A percentile compares a stretch with the other conserved stretches of the same genome.
These are phyloP conservation scores for Monilinia laxa DNA, from an alignment of 2,329 filamentous ascomycete genomes.

Conservation along the genomic window DNA sequence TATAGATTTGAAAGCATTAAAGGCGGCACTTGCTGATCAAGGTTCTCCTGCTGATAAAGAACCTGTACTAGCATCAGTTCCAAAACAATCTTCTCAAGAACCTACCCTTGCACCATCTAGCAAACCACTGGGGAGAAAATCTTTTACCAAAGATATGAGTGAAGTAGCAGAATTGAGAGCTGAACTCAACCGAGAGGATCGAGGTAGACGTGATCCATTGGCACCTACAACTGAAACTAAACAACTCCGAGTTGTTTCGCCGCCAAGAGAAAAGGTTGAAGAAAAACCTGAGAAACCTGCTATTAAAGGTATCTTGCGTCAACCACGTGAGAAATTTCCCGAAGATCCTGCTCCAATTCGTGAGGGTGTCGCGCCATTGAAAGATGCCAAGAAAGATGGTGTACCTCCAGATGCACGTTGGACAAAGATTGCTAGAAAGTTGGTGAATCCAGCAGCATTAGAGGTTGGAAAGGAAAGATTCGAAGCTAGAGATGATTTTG, in stretches of 20 bases:
- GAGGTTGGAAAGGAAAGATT: slow-evolving; percentile 86
- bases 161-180: slow-evolving; percentile 35
- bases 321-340: slow-evolving; percentile 78
- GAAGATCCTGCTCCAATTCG: slow-evolving; percentile 80
- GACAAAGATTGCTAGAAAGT: slow-evolving; percentile 86
- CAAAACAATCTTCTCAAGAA: slow-evolving; percentile 26
- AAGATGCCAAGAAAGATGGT: slow-evolving; percentile 76
- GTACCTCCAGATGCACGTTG: slow-evolving; percentile 79
- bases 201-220: slow-evolving; percentile 31
- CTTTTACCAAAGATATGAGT: slow-evolving; percentile 30
- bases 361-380: slow-evolving; percentile 91
- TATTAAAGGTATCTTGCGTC: slow-evolving; percentile 82
- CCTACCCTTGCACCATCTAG: slow-evolving; percentile 16
- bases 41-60: slow-evolving; percentile 30
- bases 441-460: slow-evolving; percentile 87
- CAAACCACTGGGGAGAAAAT: slow-evolving; percentile 28
- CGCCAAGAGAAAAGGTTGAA: slow-evolving; percentile 62
- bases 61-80: neutral
- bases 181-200: slow-evolving; percentile 32
- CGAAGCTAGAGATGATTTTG: slow-evolving; percentile 88
- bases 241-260: slow-evolving; percentile 64
- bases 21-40: slow-evolving; percentile 37
- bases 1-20: slow-evolving; percentile 39
- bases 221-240: slow-evolving; percentile 28
- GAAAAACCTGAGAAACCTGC: slow-evolving; percentile 51